These are phyloP conservation scores for Neoboletus brunneissimus DNA, from an alignment of 768 basidiomycete species.

Conservation along the genomic window DNA sequence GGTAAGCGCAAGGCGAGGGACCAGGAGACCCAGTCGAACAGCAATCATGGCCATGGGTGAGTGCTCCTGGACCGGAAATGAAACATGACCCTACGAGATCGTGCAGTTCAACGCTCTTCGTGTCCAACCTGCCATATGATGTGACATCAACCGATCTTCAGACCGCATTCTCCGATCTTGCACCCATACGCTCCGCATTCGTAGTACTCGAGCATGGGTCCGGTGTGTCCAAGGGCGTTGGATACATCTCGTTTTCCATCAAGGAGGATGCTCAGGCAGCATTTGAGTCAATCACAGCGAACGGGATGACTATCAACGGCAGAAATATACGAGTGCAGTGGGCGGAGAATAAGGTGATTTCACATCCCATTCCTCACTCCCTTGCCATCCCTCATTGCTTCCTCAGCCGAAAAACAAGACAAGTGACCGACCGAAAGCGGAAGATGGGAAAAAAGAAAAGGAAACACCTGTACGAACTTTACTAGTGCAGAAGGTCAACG, in stretches of 20 bases:
- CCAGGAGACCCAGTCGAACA: constrained; percentile 1
- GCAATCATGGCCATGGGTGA: constrained; percentile 21
- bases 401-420: constrained; percentile 42
- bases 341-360: constrained; percentile 72
- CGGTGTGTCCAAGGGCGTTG: constrained; percentile 87
- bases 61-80: background rate
- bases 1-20: constrained; percentile 32
- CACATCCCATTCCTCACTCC: background rate
- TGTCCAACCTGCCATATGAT: constrained; percentile 88
- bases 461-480: constrained; percentile 37
- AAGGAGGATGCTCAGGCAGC: constrained; percentile 84
- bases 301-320: constrained; percentile 64
- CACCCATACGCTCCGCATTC: constrained; percentile 91
- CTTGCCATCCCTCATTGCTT: background rate
- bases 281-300: constrained; percentile 58
- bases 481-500: constrained; percentile 41
- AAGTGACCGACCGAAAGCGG: constrained; percentile 32
- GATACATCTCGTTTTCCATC: constrained; percentile 90
- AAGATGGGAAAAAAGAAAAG: constrained; percentile 36
- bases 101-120: constrained; percentile 79
- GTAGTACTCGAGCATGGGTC: constrained; percentile 80
- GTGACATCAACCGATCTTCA: constrained; percentile 89
- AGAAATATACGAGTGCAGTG: constrained; percentile 73
- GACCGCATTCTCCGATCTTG: constrained; percentile 93
- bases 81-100: background rate